Evolutionary conservation across 768 basidiomycete genomes (phyloP).

Genomic region (Boletus barrowsii): DNA sequence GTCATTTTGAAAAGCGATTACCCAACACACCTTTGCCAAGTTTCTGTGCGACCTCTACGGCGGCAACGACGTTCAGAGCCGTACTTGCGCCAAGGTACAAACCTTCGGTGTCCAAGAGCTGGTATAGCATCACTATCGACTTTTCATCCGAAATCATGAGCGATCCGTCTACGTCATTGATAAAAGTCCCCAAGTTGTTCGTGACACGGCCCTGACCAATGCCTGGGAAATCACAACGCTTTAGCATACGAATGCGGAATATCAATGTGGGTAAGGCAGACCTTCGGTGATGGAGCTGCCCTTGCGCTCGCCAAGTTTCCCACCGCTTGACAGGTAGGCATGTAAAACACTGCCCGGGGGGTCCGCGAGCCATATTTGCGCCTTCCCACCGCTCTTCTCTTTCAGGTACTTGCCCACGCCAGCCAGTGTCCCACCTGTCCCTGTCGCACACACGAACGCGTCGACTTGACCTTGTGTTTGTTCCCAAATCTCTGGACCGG

Average conservation of each 20-base stretch:
- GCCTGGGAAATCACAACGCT: conserved; percentile 43
- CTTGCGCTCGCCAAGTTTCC: conserved; percentile 67
- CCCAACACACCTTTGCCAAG: conserved; percentile 68
- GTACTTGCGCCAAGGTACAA: conserved; percentile 93
- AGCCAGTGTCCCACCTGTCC: conserved; percentile 94
- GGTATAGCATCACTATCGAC: conserved; percentile 91
- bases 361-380: conserved; percentile 93
- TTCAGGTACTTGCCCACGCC: conserved; percentile 82
- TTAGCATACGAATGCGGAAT: background rate
- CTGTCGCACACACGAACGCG: conserved; percentile 92
- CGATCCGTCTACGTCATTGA: conserved; percentile 76
- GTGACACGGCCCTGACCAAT: conserved; percentile 98
- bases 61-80: conserved; percentile 93
- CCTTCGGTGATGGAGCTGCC: conserved; percentile 96
- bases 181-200: conserved; percentile 80
- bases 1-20: background rate
- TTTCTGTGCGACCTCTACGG: conserved; percentile 79
- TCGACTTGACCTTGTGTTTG: conserved; percentile 79
- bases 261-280: conserved; percentile 24
- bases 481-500: conserved; percentile 96
- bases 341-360: conserved; percentile 94
- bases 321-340: conserved; percentile 77
- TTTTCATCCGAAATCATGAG: conserved; percentile 85
- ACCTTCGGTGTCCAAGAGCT: conserved; percentile 88
- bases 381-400: conserved; percentile 73